These are phyloP conservation scores for Cercospora canescens DNA, from an alignment of 2,329 filamentous ascomycete species.

Conservation along the genomic window DNA sequence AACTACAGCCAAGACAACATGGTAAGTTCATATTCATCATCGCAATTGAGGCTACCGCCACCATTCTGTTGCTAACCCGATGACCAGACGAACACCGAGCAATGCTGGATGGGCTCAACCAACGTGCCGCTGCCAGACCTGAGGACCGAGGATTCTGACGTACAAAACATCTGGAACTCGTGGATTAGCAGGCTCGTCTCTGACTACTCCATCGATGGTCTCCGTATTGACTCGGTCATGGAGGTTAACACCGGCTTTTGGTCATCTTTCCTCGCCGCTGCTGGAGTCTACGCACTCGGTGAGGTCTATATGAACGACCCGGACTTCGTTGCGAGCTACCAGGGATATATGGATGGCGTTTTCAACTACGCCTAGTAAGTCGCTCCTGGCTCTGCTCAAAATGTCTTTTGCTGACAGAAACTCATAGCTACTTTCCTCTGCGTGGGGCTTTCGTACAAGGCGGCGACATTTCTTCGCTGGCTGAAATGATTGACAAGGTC, in stretches of 20 bases:
- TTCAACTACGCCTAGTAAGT: constrained; percentile 48
- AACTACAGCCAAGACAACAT: constrained; percentile 47
- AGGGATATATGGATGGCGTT: constrained; percentile 46
- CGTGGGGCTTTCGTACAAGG: constrained; percentile 40
- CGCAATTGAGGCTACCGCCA: background rate
- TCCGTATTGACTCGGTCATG: constrained; percentile 53
- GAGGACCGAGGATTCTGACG: constrained; percentile 53
- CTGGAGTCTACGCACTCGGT: constrained; percentile 47
- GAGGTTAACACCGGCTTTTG: constrained; percentile 48
- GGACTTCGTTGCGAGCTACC: constrained; percentile 44
- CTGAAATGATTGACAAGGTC: constrained; percentile 34
- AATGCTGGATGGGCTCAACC: constrained; percentile 58
- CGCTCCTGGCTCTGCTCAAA: background rate
- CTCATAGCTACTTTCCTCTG: constrained; percentile 39
- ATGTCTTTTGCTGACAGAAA: background rate
- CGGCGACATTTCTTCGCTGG: constrained; percentile 42
- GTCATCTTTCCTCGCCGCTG: constrained; percentile 36
- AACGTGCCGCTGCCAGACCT: constrained; percentile 63
- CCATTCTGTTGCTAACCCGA: background rate
- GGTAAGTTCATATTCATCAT: constrained; percentile 14
- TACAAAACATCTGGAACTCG: constrained; percentile 54
- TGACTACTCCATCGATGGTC: constrained; percentile 61
- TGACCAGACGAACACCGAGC: constrained; percentile 34
- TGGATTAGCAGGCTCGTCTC: constrained; percentile 61
- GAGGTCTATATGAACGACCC: constrained; percentile 46